Base-by-base conservation (phyloP, 352 stramenopile species). In the Elongisporangium anandrum region DNA sequence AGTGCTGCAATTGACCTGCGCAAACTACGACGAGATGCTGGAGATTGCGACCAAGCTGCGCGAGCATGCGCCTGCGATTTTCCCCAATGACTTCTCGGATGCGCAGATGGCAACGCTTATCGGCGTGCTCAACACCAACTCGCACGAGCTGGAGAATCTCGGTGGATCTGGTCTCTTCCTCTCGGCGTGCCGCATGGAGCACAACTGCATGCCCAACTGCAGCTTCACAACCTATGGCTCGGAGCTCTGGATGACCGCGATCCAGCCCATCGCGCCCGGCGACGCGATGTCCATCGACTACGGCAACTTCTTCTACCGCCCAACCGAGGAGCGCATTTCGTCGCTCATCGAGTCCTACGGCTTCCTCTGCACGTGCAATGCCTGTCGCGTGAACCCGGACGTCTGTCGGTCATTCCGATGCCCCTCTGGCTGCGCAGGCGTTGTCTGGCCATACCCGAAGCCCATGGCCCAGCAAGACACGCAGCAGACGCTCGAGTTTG, bases 281-380 rank as follows among this genome's bases (percentile, higher is more conserved):
- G 75, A 90, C 52, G 71, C 76, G 24, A 66, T 92, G 21, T 90
- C 83, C 22, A 88, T 92, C 54, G 83, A 92, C 68, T 89, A 88
- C 52, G 81, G 77, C 56, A 88, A 90, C 60, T 88, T 89, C 55
- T 89, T 89, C 60, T 92, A 88, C 68, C 77, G 79, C 2, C 78
- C 80, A 8, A 87, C 72, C 12, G 68, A 67, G 0, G 83, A 92
- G 61, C 79, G 83, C 15, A 69, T 80, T 51, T 68, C 64, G 17
- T 81, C 74, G 50, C 65, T 92, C 47, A 54, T 79, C 38, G 75
- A 87, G 57, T 79, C 78, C 39, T 88, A 90, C 65, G 79, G 78
- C 13, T 87, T 89, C 52, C 21, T 81, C 23, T 92, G 83, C 60
- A 68, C 67, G 34, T 92, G 83, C 52, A 74, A 81, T 45, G 66